Conservation (phyloP, 1,284 basidiomycete genomes). For the Apiotrichum montevideense region DNA sequence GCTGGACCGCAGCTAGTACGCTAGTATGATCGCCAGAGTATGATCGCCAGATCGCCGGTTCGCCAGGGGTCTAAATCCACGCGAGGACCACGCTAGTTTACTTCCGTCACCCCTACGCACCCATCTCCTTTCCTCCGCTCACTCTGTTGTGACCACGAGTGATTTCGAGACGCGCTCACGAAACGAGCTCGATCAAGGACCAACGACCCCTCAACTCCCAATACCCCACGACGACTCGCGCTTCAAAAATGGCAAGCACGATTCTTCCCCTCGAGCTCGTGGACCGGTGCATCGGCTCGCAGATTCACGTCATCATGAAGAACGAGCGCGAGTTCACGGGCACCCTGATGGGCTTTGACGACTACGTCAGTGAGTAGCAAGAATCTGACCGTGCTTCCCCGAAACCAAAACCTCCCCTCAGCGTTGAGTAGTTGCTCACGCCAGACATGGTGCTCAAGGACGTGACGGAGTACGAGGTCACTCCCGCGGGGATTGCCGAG, state of each 20-base stretch:
- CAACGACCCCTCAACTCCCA: neutral
- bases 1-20: too few species aligned
- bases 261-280: conserved; percentile 71
- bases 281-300: conserved; percentile 87
- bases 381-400: neutral
- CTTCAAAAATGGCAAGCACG: conserved; percentile 56
- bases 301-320: conserved; percentile 97
- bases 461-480: conserved; percentile 89
- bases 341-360: conserved; percentile 93
- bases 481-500: conserved; percentile 71
- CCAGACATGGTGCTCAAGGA: conserved; percentile 97
- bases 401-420: too few species aligned
- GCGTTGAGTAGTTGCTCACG: neutral
- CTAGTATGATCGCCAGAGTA: too few species aligned
- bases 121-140: too few species aligned
- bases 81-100: too few species aligned
- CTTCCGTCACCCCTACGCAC: too few species aligned
- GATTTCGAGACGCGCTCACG: too few species aligned
- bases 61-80: too few species aligned
- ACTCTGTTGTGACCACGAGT: too few species aligned
- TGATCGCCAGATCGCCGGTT: too few species aligned
- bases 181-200: neutral
- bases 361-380: conserved; percentile 90
- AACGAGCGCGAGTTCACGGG: conserved; percentile 91
- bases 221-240: neutral